A percentile compares a stretch with the other conserved stretches of the same genome.
These are phyloP conservation scores for Aureobasidium sp. DNA, from an alignment of 2,329 filamentous ascomycete genomes.

Conservation along the genomic window DNA sequence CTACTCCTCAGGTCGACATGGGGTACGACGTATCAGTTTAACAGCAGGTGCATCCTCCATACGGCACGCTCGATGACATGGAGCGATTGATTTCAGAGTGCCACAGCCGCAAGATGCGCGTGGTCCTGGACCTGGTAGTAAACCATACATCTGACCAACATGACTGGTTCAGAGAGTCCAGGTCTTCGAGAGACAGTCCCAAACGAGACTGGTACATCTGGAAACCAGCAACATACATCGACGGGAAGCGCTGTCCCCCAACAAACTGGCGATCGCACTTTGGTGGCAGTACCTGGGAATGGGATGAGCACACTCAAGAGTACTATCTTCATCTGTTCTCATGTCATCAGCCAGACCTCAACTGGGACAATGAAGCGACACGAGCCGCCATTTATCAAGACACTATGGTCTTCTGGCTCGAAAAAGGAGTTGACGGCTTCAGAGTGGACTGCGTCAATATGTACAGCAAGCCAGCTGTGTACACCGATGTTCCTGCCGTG, in stretches of 20 bases:
- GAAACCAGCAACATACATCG: conserved; percentile 36
- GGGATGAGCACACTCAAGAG: conserved; percentile 64
- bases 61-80: conserved; percentile 61
- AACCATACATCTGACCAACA: conserved; percentile 67
- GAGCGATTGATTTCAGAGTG: conserved; percentile 54
- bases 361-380: conserved; percentile 68
- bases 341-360: conserved; percentile 71
- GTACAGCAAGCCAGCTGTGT: conserved; percentile 23
- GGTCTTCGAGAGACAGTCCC: conserved; percentile 39
- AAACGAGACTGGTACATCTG: conserved; percentile 54
- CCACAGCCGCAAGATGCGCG: conserved; percentile 58
- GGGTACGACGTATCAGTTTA: conserved; percentile 66
- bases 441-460: conserved; percentile 27
- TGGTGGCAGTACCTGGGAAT: conserved; percentile 56
- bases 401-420: conserved; percentile 59
- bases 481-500: conserved; percentile 22
- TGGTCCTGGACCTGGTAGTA: conserved; percentile 69
- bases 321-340: conserved; percentile 75
- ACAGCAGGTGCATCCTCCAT: conserved; percentile 56
- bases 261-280: conserved; percentile 68
- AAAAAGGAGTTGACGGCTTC: conserved; percentile 54
- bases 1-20: conserved; percentile 64
- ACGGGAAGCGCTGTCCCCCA: conserved; percentile 59
- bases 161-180: conserved; percentile 52
- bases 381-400: conserved; percentile 63